These are phyloP conservation scores for Cercospora sp. DNA, from an alignment of 2,329 filamentous ascomycete species.

Conservation along the genomic window DNA sequence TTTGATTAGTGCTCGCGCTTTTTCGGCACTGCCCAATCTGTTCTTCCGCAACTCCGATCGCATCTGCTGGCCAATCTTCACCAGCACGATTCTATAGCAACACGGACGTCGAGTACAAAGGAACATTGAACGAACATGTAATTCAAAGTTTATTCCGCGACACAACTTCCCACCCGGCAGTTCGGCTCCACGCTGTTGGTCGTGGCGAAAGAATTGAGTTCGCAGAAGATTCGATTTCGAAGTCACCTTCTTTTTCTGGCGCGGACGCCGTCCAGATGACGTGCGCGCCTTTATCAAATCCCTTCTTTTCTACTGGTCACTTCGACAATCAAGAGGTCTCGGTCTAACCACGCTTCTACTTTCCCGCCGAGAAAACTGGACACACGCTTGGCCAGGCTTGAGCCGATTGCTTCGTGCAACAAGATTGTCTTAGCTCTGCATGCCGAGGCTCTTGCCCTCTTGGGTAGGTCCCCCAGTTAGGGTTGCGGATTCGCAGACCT, in stretches of 20 bases:
- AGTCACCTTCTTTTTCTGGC: conserved; percentile 8
- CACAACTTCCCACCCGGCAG: too few species aligned
- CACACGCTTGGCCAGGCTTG: conserved; percentile 3
- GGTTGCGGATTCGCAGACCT: background rate
- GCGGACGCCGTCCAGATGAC: background rate
- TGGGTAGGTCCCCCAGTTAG: background rate
- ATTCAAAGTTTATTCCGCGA: background rate
- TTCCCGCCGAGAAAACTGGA: background rate
- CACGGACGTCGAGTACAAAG: background rate
- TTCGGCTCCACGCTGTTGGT: background rate
- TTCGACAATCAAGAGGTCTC: background rate
- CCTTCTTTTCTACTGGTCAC: background rate
- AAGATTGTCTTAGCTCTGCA: conserved; percentile 4
- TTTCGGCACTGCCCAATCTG: background rate
- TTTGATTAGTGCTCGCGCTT: too few species aligned
- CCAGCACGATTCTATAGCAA: background rate
- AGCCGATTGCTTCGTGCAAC: background rate
- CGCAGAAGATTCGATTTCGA: background rate
- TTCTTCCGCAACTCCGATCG: background rate
- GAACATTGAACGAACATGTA: background rate
- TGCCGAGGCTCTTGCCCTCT: conserved; percentile 1
- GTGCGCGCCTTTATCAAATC: background rate
- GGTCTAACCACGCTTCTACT: background rate
- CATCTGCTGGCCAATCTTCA: background rate
- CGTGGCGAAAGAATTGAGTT: conserved; percentile 34